These are phyloP conservation scores for Capsicum baccatum DNA, from an alignment of 257 asterid genomes.

Conservation along the genomic window DNA sequence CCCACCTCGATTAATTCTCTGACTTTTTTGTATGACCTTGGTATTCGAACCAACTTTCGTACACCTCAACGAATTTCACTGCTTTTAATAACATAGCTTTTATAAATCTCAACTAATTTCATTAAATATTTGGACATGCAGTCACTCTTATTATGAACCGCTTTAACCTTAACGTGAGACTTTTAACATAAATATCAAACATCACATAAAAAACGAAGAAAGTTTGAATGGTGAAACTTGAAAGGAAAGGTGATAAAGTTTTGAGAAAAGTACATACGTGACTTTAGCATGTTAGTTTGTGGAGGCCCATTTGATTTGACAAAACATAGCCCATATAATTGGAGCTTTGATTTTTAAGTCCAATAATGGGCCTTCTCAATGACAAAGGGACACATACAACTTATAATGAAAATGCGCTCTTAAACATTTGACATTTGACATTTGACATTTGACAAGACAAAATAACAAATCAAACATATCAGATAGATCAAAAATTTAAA, in stretches of 20 bases:
- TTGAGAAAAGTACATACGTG: background rate
- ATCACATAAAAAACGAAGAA: background rate
- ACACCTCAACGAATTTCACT: too few relatives aligned
- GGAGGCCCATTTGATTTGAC: slow-evolving; percentile 23
- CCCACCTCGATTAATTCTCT: too few relatives aligned
- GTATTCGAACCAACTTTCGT: too few relatives aligned
- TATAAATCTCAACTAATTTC: too few relatives aligned
- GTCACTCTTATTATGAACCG: too few relatives aligned
- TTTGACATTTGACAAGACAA: background rate
- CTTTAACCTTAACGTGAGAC: too few relatives aligned
- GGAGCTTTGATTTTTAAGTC: background rate
- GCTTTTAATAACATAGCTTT: too few relatives aligned
- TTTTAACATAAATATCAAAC: background rate
- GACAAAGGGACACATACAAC: background rate
- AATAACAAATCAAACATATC: background rate
- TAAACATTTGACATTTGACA: background rate
- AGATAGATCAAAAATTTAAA: background rate
- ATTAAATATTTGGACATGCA: too few relatives aligned
- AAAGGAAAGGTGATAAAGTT: background rate
- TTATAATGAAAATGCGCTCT: background rate
- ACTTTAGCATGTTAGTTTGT: background rate
- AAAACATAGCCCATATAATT: background rate
- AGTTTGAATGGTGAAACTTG: background rate
- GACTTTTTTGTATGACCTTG: too few relatives aligned
- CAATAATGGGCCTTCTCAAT: background rate